A percentile compares a stretch with the other conserved stretches of the same genome.
Evolutionary conservation across 2,329 filamentous ascomycete species (phyloP).

Genomic region (Tolypocladium endophyticum): DNA sequence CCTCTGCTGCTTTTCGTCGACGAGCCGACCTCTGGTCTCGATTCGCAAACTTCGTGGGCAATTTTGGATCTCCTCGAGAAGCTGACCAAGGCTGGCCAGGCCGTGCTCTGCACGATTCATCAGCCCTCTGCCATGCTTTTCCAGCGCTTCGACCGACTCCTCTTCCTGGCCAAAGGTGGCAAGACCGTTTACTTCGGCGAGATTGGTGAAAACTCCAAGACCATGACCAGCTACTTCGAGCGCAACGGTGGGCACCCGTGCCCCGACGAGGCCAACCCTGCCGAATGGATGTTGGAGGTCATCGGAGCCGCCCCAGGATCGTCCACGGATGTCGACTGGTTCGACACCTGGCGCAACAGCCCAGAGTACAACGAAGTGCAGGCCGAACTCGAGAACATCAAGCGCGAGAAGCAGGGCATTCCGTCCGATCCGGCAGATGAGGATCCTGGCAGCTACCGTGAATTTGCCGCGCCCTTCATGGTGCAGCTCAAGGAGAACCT

Average conservation of each 20-base stretch:
- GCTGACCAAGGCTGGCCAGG: constrained; percentile 78
- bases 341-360: constrained; percentile 48
- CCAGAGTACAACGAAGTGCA: constrained; percentile 46
- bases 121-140: constrained; percentile 95
- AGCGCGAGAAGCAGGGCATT: constrained; percentile 30
- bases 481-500: constrained; percentile 58
- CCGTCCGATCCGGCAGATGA: constrained; percentile 16
- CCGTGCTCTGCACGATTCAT: constrained; percentile 94
- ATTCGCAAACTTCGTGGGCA: constrained; percentile 88
- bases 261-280: constrained; percentile 62
- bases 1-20: constrained; percentile 85
- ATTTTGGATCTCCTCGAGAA: constrained; percentile 84
- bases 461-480: constrained; percentile 70
- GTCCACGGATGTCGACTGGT: constrained; percentile 55
- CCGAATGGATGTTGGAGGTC: constrained; percentile 66
- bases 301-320: constrained; percentile 56
- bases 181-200: constrained; percentile 75
- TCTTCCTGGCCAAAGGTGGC: constrained; percentile 68
- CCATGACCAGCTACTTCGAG: constrained; percentile 66
- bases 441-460: constrained; percentile 44
- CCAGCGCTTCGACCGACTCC: constrained; percentile 75
- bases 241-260: constrained; percentile 56
- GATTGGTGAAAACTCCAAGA: constrained; percentile 60
- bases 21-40: constrained; percentile 88
- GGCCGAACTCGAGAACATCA: constrained; percentile 46